Base-by-base conservation (phyloP, 208 protist genomes). In the Trypanosoma boissoni region DNA sequence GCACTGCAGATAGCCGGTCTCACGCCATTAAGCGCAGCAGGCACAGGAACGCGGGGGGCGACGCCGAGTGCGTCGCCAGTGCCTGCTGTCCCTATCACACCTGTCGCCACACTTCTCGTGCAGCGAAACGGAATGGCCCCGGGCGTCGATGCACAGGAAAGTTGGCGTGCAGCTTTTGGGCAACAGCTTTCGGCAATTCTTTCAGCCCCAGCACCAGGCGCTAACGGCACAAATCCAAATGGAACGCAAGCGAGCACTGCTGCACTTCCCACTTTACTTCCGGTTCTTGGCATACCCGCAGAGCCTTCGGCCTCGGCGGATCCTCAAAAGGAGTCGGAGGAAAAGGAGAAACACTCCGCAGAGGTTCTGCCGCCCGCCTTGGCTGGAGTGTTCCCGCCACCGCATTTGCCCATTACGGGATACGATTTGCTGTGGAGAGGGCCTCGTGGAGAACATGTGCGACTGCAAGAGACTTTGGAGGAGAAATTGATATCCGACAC, bases 361-460 rank as follows among this genome's bases (percentile, higher is more conserved):
- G 28, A 32, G 21, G n/a, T 59, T 10, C 52, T 68, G 1, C 63
- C 52, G 14, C 21, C 53, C 9, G 46, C 36, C 0, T 52, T 54
- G 23, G 49, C 63, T n/a, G 63, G 63, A 23, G 4, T 61, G 3
- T 68, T 62, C 34, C 2, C 29, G 8, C 34, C 43, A 2, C 63
- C 63, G 6, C 39, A 23, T 12, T 46, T 54, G 0, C 45, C 55
- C 5, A 69, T 85, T 28, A 66, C 70, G 32, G 58, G 64, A 1
- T 69, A 80, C 29, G 80, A 86, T 50, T 72, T 86, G n/a, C 68
- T 86, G 5, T 86, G 76, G 73, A 59, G 63, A 42, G 76, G 76
- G 1, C 27, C 55, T 2, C 60, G 62, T 31, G 72, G 68, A 2
- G 80, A 86, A 39, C 69, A 86, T 44, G 58, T 69, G 53, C 32